phyloP scores from a whole-genome alignment of 352 stramenopile species.

The Globisporangium emineosum region DNA sequence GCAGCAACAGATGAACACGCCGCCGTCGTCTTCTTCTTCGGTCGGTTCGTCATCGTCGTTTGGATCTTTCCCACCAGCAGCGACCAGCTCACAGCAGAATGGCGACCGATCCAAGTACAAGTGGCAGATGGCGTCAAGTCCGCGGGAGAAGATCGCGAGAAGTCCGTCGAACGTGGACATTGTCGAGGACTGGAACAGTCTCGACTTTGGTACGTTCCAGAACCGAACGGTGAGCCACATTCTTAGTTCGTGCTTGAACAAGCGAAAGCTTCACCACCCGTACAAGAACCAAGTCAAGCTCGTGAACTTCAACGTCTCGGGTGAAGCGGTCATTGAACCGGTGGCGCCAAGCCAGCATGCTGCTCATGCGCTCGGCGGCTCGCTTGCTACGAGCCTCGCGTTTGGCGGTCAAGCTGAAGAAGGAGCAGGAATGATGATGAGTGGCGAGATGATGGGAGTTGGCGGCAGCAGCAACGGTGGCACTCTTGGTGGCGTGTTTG shows the following conservation, averaged over 20 bases:
- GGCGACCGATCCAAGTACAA: slow-evolving; percentile 28
- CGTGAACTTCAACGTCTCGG: slow-evolving; percentile 76
- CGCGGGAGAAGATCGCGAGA: slow-evolving; percentile 47
- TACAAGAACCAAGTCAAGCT: slow-evolving; percentile 86
- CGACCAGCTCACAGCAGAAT: slow-evolving; percentile 12
- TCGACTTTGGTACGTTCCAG: slow-evolving; percentile 81
- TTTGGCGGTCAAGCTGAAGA: slow-evolving; percentile 39
- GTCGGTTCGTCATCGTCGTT: slow-evolving; percentile 12
- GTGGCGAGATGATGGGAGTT: slow-evolving; percentile 1
- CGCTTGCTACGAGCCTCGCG: slow-evolving; percentile 51
- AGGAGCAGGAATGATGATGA: neutral
- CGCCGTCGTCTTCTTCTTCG: slow-evolving; percentile 12
- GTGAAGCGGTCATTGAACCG: slow-evolving; percentile 17
- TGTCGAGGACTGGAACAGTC: slow-evolving; percentile 73
- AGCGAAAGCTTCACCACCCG: slow-evolving; percentile 75
- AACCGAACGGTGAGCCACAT: slow-evolving; percentile 85
- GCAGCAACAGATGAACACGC: slow-evolving; percentile 25
- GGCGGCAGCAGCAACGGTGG: slow-evolving; percentile 17
- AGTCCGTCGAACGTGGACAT: slow-evolving; percentile 76
- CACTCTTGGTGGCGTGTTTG: slow-evolving; percentile 22
- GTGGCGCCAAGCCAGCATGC: slow-evolving; percentile 18
- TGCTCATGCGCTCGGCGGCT: slow-evolving; percentile 27
- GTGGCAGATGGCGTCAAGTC: slow-evolving; percentile 48
- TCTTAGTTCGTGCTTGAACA: slow-evolving; percentile 77
- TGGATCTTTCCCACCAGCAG: slow-evolving; percentile 3